Conservation (phyloP, 1,139 yeast genomes). For the Scheffersomyces quercinus region DNA sequence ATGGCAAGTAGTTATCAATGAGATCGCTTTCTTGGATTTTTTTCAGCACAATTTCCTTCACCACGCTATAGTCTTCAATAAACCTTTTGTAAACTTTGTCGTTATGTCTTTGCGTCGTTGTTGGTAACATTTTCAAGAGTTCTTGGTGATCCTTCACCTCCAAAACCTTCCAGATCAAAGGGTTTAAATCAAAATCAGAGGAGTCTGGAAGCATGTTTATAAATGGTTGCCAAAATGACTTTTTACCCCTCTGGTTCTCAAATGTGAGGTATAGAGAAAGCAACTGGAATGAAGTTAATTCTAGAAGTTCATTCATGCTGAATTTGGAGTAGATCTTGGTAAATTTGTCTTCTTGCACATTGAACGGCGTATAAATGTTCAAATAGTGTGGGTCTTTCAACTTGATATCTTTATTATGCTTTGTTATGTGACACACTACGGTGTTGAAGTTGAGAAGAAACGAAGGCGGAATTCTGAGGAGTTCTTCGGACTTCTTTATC, state of each 20-base stretch:
- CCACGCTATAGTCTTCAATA: constrained; percentile 33
- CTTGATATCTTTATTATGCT: constrained; percentile 18
- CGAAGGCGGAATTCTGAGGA: constrained; percentile 59
- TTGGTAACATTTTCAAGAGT: constrained; percentile 41
- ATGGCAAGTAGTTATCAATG: constrained; percentile 8
- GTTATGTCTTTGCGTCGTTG: constrained; percentile 33
- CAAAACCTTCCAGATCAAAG: constrained; percentile 52
- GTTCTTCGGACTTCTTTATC: constrained; percentile 39
- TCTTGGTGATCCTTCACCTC: constrained; percentile 21
- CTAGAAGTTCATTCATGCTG: constrained; percentile 26
- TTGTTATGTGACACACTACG: constrained; percentile 41
- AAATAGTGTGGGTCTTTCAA: constrained; percentile 22
- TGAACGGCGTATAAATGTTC: constrained; percentile 21
- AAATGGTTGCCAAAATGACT: constrained; percentile 68
- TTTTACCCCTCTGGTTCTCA: constrained; percentile 36
- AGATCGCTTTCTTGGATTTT: constrained; percentile 8
- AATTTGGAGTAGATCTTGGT: constrained; percentile 36
- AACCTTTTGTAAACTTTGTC: constrained; percentile 39
- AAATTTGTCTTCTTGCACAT: constrained; percentile 14
- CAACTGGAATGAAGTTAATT: constrained; percentile 49
- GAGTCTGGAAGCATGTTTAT: constrained; percentile 55
- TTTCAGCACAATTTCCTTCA: constrained; percentile 21
- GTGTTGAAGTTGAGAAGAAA: constrained; percentile 64
- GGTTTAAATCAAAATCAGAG: constrained; percentile 49
- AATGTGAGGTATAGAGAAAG: constrained; percentile 48